Conservation (phyloP, 192 early-diverging fungal species). For the Rhizophagus sp. region DNA sequence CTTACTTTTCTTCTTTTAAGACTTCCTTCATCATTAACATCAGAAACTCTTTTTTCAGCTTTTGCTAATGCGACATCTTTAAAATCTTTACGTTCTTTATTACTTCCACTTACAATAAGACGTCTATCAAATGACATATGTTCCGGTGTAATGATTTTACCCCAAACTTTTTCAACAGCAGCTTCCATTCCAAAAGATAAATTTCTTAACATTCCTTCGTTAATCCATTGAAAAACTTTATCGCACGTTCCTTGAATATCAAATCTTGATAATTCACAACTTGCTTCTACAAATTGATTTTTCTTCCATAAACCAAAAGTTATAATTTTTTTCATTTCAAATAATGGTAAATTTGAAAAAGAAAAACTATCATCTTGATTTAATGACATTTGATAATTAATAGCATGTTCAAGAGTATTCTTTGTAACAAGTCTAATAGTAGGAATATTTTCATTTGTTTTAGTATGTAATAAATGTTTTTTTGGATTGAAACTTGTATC, state of each 20-base stretch:
- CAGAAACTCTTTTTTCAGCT: background rate
- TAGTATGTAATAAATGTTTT: background rate
- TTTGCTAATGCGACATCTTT: background rate
- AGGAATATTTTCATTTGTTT: background rate
- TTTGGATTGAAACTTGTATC: background rate
- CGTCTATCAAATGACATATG: background rate
- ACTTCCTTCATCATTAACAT: background rate
- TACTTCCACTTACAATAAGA: background rate
- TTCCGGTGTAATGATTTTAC: background rate
- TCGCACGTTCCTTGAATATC: constrained; percentile 1
- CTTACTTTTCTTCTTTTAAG: background rate
- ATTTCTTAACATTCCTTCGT: background rate
- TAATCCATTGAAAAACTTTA: background rate
- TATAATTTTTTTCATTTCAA: background rate
- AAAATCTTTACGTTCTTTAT: background rate
- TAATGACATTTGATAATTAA: background rate
- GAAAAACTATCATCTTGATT: background rate
- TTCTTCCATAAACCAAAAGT: background rate
- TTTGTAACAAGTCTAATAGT: constrained; percentile 12
- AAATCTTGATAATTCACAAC: constrained; percentile 1
- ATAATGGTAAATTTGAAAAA: background rate
- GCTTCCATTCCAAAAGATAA: constrained; percentile 5
- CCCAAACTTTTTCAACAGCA: background rate
- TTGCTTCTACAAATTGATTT: background rate
- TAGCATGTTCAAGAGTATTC: constrained; percentile 8